Base-by-base conservation (phyloP, 768 basidiomycete genomes). In the Tylopilus plumbeoviolaceoides region DNA sequence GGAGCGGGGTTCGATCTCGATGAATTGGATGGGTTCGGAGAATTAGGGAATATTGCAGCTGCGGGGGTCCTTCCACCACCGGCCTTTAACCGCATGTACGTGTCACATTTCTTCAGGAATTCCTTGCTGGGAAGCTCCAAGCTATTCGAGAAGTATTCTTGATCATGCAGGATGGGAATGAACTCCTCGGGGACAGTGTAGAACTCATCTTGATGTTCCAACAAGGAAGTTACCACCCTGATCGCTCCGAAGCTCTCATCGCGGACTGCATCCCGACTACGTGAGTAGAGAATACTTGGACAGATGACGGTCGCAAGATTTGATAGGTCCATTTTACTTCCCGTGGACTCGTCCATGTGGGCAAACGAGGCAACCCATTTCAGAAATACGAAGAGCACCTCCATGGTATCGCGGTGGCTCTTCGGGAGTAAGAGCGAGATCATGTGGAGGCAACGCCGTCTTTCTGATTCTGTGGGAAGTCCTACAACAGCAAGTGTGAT, bases 311-410 rank as follows among this genome's bases (percentile, higher is more conserved):
- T 98, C 33, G 97, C 93, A 59, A 99, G 79, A 69, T 99, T 99
- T 17, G 79, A 79, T 44, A 98, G 76, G 70, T 99, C 97, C 97
- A 99, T 99, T 75, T 95, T 95, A 73, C 91, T 95, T 39, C 95
- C 95, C 0, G 95, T 98, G 65, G 91, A 91, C 60, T 94, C 92
- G 64, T 98, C 95, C 76, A 95, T 84, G 71, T 99, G 95, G 45
- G 97, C 93, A 69, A 99, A 99, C 2, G 94, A 97, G 10, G 95
- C 95, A 11, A 99, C 97, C 97, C 97, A 99, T 72, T 98, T 97
- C 59, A 99, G 79, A 76, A 99, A 99, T 28, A 97, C 95, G 66
- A 97, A 98, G 47, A 99, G 75, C 47, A 97, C 91, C 71, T 99
- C 97, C 83, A 97, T 84, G 18, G 95, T 98, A 71, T 99, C 97